Evolutionary conservation across 192 early-diverging fungal species (phyloP).

Genomic region (Chytriomyces sp.): DNA sequence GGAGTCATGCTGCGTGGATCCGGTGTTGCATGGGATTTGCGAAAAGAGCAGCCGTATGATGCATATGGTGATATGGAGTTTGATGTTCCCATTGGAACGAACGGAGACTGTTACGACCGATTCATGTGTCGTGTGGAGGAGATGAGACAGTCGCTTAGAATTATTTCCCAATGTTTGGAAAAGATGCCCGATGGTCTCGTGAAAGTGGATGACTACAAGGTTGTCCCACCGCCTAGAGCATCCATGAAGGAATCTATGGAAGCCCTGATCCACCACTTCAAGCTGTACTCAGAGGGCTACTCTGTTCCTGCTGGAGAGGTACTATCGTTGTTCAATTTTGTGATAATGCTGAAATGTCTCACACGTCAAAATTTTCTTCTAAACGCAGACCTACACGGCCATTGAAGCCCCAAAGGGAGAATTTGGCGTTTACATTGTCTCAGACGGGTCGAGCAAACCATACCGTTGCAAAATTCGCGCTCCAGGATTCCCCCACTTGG

Average conservation of each 20-base stretch:
- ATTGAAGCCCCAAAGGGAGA: constrained; percentile 99
- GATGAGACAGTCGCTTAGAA: constrained; percentile 96
- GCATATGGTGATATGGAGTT: constrained; percentile 95
- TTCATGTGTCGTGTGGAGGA: constrained; percentile 98
- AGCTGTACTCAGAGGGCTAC: constrained; percentile 98
- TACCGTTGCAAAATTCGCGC: constrained; percentile 98
- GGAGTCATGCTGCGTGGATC: constrained; percentile 95
- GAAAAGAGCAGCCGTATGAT: constrained; percentile 93
- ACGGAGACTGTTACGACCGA: constrained; percentile 95
- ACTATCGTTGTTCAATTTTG: constrained; percentile 11
- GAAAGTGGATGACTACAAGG: constrained; percentile 97
- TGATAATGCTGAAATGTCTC: constrained; percentile 12
- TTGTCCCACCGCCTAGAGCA: constrained; percentile 88
- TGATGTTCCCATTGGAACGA: constrained; percentile 92
- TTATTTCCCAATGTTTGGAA: constrained; percentile 94
- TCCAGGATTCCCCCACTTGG: constrained; percentile 93
- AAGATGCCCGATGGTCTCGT: constrained; percentile 93
- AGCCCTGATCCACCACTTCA: constrained; percentile 98
- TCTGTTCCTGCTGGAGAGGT: constrained; percentile 93
- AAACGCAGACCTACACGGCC: constrained; percentile 82
- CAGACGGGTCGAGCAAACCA: constrained; percentile 91
- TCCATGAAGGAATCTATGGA: constrained; percentile 99
- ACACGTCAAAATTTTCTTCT: constrained; percentile 1
- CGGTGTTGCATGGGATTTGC: constrained; percentile 91
- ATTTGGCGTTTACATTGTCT: constrained; percentile 94